Base-by-base conservation (phyloP, 371 early-diverging fungal genomes). In the Mortierella sp. region DNA sequence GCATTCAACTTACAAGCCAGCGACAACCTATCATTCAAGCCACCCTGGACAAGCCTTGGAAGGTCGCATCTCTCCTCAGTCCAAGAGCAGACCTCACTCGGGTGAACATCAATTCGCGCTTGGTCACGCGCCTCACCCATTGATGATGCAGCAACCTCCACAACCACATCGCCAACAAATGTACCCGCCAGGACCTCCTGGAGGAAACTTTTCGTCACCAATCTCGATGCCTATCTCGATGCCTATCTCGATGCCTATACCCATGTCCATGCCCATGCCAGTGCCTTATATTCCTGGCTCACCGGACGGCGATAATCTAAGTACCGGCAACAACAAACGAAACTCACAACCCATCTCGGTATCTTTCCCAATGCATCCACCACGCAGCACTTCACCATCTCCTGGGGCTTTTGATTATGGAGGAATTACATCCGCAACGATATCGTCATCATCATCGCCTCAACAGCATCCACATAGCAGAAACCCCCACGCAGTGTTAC, bases 291-390 rank as follows among this genome's bases (percentile, higher is more conserved):
- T 69, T 49, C 70, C 81, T 18, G 52, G 63, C 30, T 70, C 76
- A 43, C 64, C 66, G 9, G 54, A 62, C 40, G 61, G 64, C 28
- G 9, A 18, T 22, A n/a, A 32, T 20, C 22, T 35, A 35, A 8
- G 35, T 35, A 8, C 35, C 6, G 6, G 51, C 14, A 62, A 58
- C 32, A 39, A 63, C 37, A 73, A 66, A 30, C 52, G 68, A 0
- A 72, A 61, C 39, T 75, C 81, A 10, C 72, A 75, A 32, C 81
- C 81, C 20, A 80, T 80, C n/a, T 68, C 72, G 8, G 81, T 80
- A 16, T 75, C 81, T 0, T 80, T 80, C 64, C 81, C 81, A 2
- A 24, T 70, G 58, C 1, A 62, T 40, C 63, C 77, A 22, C 51
- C 64, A 47, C 18, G 30, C 22, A 18, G 5, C 9, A 11, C 63